phyloP scores from a whole-genome alignment of 306 rosid species.

The Casuarina glauca region DNA sequence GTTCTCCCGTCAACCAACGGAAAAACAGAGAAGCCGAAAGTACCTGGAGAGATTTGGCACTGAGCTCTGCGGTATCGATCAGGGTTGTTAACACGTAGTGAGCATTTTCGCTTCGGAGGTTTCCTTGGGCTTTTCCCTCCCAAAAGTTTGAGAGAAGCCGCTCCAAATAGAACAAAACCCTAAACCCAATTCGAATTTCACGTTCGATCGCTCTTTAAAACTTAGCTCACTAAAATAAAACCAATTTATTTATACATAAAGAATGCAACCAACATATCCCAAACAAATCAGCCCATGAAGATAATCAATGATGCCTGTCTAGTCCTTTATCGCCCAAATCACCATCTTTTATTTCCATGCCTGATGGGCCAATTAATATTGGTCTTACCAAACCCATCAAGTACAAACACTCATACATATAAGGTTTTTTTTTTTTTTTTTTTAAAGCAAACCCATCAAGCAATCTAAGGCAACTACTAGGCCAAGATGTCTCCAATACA shows the following conservation, averaged over 20 bases:
- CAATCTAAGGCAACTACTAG: too few relatives aligned
- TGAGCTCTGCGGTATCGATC: neutral
- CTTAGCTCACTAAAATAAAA: too few relatives aligned
- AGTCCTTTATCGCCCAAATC: neutral
- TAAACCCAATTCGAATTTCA: slow-evolving; percentile 29
- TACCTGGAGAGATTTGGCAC: slow-evolving; percentile 32
- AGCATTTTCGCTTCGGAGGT: neutral
- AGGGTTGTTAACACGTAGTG: slow-evolving; percentile 16
- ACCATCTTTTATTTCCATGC: too few relatives aligned
- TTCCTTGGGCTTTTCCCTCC: slow-evolving; percentile 40
- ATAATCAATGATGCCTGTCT: neutral
- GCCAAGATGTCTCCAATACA: too few relatives aligned
- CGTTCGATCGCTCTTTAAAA: neutral
- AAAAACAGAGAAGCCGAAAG: slow-evolving; percentile 14
- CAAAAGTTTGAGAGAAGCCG: slow-evolving; percentile 4
- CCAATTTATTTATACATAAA: too few relatives aligned
- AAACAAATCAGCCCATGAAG: too few relatives aligned
- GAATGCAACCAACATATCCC: too few relatives aligned
- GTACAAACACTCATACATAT: too few relatives aligned
- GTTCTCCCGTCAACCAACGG: slow-evolving; percentile 19
- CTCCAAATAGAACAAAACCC: slow-evolving; percentile 34
- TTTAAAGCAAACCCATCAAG: too few relatives aligned
- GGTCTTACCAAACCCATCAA: too few relatives aligned
- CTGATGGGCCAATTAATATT: too few relatives aligned
- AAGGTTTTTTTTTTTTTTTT: too few relatives aligned